Conservation (phyloP, 805 yeast genomes). For the Candida qinlingensis region DNA sequence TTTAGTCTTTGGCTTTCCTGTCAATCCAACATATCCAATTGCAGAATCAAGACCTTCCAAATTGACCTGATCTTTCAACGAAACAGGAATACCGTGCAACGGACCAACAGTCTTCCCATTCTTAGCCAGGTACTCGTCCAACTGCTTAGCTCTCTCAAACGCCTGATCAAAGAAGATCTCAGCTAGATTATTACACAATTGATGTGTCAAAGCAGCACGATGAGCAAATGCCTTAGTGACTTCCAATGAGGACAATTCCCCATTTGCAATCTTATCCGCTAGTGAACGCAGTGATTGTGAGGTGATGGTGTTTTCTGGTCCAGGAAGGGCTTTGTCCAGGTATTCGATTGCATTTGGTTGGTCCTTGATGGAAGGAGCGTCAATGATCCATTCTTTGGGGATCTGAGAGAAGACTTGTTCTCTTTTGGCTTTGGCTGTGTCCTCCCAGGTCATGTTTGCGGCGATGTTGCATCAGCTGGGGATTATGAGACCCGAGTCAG, state of each 20-base stretch:
- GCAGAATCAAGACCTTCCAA: constrained; percentile 48
- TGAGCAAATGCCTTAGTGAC: constrained; percentile 16
- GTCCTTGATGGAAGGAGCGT: constrained; percentile 15
- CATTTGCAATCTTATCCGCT: constrained; percentile 11
- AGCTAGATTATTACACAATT: constrained; percentile 51
- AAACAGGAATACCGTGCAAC: constrained; percentile 63
- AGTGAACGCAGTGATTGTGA: constrained; percentile 8
- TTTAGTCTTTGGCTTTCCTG: constrained; percentile 11
- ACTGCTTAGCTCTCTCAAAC: constrained; percentile 43
- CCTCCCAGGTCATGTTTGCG: constrained; percentile 13
- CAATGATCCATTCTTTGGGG: constrained; percentile 21
- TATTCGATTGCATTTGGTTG: constrained; percentile 14
- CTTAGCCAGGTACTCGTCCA: constrained; percentile 45
- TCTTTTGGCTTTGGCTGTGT: constrained; percentile 12
- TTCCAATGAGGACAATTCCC: constrained; percentile 27
- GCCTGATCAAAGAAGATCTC: constrained; percentile 64
- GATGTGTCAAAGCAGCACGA: constrained; percentile 58
- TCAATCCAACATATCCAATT: constrained; percentile 49
- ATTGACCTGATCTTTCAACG: constrained; percentile 60
- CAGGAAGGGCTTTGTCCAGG: constrained; percentile 14
- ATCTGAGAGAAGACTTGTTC: constrained; percentile 8
- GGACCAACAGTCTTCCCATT: constrained; percentile 54
- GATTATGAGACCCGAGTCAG: no score
- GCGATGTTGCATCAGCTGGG: not conserved
- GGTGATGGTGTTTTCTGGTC: constrained; percentile 16